Evolutionary conservation across 176 grass and related monocot species (phyloP).

Genomic region (Secale cereale): DNA sequence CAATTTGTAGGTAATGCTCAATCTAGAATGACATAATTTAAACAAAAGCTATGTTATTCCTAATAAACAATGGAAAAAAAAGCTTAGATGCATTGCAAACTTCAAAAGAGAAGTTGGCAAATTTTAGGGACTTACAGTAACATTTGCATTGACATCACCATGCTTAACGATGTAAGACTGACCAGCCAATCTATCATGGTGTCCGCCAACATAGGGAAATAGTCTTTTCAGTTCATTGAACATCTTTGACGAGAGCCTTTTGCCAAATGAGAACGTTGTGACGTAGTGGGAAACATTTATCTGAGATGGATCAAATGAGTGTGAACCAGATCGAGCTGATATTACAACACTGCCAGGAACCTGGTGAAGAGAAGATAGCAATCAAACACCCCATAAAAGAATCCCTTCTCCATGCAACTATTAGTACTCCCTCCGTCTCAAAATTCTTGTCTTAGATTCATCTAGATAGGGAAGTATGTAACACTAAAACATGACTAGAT

Average conservation of each 20-base stretch:
- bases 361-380: slow-evolving; percentile 42
- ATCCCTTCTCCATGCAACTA: neutral
- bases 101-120: neutral
- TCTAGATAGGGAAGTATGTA: too few species aligned
- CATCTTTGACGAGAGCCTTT: slow-evolving; percentile 59
- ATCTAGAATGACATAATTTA: slow-evolving; percentile 58
- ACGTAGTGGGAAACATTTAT: slow-evolving; percentile 97
- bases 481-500: too few species aligned
- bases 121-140: slow-evolving; percentile 64
- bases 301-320: slow-evolving; percentile 95
- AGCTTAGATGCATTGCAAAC: neutral
- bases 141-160: slow-evolving; percentile 70
- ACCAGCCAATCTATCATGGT: slow-evolving; percentile 80
- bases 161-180: slow-evolving; percentile 63
- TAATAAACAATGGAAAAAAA: slow-evolving; percentile 28
- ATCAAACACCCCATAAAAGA: slow-evolving; percentile 1
- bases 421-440: too few species aligned
- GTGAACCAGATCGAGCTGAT: slow-evolving; percentile 82
- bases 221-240: slow-evolving; percentile 75
- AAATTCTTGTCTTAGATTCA: too few species aligned
- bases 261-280: slow-evolving; percentile 90
- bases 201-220: slow-evolving; percentile 62
- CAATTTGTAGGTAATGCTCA: slow-evolving; percentile 98
- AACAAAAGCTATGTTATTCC: slow-evolving; percentile 15
- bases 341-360: slow-evolving; percentile 94